These are phyloP conservation scores for Camelina sativa DNA, from an alignment of 345 rosid genomes.

Conservation along the genomic window DNA sequence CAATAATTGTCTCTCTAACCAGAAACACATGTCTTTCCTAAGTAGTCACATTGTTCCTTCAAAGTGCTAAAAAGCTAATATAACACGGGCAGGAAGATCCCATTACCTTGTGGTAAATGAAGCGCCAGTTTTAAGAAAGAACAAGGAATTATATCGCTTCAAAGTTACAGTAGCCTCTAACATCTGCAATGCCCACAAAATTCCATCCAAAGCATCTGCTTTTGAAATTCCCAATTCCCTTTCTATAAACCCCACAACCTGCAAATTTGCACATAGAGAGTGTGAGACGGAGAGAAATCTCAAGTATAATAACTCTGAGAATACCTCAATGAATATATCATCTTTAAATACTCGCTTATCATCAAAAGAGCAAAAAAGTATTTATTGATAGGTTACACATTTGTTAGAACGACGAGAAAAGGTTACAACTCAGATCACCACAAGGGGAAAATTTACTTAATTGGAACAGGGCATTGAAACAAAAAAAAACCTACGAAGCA, in stretches of 20 bases:
- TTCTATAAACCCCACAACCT: constrained; percentile 27
- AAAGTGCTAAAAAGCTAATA: constrained; percentile 12
- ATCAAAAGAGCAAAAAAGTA: constrained; percentile 8
- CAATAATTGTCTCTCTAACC: no score
- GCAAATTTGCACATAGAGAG: constrained; percentile 26
- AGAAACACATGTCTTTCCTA: constrained; percentile 3
- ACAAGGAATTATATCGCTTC: background rate
- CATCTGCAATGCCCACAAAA: constrained; percentile 27
- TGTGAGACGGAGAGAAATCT: constrained; percentile 19
- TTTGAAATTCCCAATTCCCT: constrained; percentile 30
- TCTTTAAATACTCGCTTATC: constrained; percentile 10
- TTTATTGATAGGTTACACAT: constrained; percentile 38
- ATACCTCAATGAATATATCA: background rate
- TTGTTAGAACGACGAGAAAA: constrained; percentile 32
- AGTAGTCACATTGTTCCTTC: constrained; percentile 4
- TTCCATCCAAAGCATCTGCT: constrained; percentile 57
- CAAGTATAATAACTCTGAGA: background rate
- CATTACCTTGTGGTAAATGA: constrained; percentile 27
- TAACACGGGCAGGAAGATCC: constrained; percentile 2
- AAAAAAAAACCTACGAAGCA: constrained; percentile 32
- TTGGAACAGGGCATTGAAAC: constrained; percentile 20
- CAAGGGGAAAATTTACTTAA: constrained; percentile 26
- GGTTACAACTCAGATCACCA: constrained; percentile 31
- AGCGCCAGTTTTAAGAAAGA: constrained; percentile 2
- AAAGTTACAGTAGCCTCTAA: background rate